Percentiles rank a stretch among this genome's conserved stretches.
These are phyloP conservation scores for Dictyostelium capitatum DNA, from an alignment of 78 protist species.

Conservation along the genomic window DNA sequence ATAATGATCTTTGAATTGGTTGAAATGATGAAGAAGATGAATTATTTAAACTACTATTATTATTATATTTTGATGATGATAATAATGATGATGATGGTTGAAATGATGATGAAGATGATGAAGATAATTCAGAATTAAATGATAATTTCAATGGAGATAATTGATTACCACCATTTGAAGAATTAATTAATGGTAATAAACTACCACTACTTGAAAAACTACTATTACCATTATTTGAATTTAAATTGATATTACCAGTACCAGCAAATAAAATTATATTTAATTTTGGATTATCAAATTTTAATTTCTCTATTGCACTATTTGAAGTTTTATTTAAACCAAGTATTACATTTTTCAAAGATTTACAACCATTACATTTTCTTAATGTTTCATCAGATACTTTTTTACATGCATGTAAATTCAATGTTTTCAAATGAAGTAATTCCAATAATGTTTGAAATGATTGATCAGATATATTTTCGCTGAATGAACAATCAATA, in stretches of 20 bases:
- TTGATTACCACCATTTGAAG: neutral
- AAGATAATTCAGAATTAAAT: neutral
- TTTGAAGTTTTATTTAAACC: constrained; percentile 54
- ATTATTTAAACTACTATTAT: no score
- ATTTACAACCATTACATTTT: neutral
- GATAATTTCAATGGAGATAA: neutral
- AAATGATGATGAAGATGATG: neutral
- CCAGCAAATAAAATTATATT: neutral
- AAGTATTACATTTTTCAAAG: neutral
- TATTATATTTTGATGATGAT: no score
- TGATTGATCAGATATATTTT: constrained; percentile 64
- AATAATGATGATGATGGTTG: neutral
- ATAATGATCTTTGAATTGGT: neutral
- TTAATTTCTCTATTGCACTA: constrained; percentile 27
- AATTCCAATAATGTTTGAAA: neutral
- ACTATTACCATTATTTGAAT: neutral
- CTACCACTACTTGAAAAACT: neutral
- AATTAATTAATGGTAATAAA: neutral
- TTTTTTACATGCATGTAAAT: constrained; percentile 57
- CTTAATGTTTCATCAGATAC: constrained; percentile 70
- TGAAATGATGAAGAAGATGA: neutral
- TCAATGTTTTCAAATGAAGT: constrained; percentile 11
- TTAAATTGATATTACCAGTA: neutral
- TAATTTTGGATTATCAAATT: neutral
- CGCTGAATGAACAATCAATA: constrained; percentile 37